Base-by-base conservation (phyloP, 768 basidiomycete species). In the Gautieria morchelliformis region DNA sequence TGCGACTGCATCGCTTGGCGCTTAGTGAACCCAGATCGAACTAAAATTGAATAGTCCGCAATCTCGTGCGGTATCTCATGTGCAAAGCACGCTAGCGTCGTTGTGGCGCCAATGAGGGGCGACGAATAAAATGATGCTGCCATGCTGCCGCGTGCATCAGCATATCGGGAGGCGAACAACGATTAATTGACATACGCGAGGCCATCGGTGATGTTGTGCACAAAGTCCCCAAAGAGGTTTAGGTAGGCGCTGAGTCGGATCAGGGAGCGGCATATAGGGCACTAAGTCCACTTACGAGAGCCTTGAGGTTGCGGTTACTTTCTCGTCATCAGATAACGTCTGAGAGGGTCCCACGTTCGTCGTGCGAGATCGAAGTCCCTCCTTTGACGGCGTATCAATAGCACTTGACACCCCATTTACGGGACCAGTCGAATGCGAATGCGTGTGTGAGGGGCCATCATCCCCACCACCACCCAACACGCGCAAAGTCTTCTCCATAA, bases 121-220 rank as follows among this genome's bases (percentile, higher is more conserved):
- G 89, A 90, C n/a, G 90, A 91, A 68, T 94, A 94, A 75, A 94
- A 95, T n/a, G 90, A 92, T 53, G 93, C 92, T 15, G 91, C 87
- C 89, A 95, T 93, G 33, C 90, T 92, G 62, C 39, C 59, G 51
- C 32, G 20, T 35, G 17, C 56, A 37, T 49, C 35, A 59, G 41
- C 41, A 40, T 11, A 33, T 32, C 14, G 40, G 30, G 42, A 49
- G 39, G 42, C 33, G 15, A 27, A 53, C 27, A 19, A 35, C 54
- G 7, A 51, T 44, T 12, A 32, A 81, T 84, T 15, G 33, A 81
- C 85, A 66, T 73, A 89, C 86, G 87, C 87, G 51, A 95, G 78
- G 48, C 93, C 93, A 74, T 95, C 93, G n/a, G 92, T 94, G 64
- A 95, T 93, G 68, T 95, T 94, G 67, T 95, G 92, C 49, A 90